Evolutionary conservation across 371 early-diverging fungal genomes (phyloP).

Genomic region (Mortierella sp.): DNA sequence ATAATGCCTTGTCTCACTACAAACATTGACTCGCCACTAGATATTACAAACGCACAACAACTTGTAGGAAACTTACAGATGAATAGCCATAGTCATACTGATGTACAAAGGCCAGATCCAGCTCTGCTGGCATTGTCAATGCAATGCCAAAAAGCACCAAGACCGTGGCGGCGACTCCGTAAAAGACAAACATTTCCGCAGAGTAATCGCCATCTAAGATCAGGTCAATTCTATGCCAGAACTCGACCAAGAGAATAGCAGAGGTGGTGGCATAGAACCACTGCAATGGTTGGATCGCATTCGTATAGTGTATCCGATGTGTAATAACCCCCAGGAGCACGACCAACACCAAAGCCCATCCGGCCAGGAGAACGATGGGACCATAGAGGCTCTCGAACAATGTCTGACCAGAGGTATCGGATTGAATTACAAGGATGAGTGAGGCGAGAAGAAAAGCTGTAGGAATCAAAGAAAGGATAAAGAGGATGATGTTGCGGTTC

Average conservation of each 20-base stretch:
- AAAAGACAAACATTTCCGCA: slow-evolving; percentile 30
- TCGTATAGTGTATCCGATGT: slow-evolving; percentile 27
- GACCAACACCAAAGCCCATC: slow-evolving; percentile 28
- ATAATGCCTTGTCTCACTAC: too few species aligned
- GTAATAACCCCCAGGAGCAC: slow-evolving; percentile 29
- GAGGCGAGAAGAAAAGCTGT: slow-evolving; percentile 13
- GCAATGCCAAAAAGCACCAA: slow-evolving; percentile 23
- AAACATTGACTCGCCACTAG: neutral
- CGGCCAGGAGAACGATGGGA: slow-evolving; percentile 19
- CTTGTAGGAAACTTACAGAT: slow-evolving; percentile 29
- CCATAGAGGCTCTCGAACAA: slow-evolving; percentile 18
- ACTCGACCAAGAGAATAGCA: slow-evolving; percentile 20
- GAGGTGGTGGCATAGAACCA: slow-evolving; percentile 45
- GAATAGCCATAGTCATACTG: slow-evolving; percentile 46
- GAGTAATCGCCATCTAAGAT: slow-evolving; percentile 29
- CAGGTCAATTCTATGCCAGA: slow-evolving; percentile 35
- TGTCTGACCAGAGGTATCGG: slow-evolving; percentile 15
- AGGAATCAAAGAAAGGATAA: slow-evolving; percentile 36
- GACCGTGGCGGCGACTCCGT: slow-evolving; percentile 7
- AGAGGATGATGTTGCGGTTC: slow-evolving; percentile 29
- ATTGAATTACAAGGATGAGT: slow-evolving; percentile 22
- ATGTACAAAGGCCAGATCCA: slow-evolving; percentile 53
- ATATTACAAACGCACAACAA: neutral
- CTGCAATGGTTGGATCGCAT: slow-evolving; percentile 46
- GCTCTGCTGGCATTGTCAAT: slow-evolving; percentile 51